Evolutionary conservation across 2,329 filamentous ascomycete genomes (phyloP).

Genomic region (Diplodia scrobiculata): DNA sequence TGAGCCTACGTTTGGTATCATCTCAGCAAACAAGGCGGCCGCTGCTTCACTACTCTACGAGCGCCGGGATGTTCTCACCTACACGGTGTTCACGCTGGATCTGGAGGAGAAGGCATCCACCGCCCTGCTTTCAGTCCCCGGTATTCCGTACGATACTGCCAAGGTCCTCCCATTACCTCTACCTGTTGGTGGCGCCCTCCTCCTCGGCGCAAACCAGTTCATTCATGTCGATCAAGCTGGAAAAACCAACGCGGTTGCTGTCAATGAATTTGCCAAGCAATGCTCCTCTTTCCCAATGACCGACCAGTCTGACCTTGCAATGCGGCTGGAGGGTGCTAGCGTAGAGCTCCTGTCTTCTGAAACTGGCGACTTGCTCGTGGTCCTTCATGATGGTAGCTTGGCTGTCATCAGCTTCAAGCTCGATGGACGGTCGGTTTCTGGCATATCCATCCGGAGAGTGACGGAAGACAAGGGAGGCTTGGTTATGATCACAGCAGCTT

Average conservation of each 20-base stretch:
- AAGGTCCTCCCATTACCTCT: conserved; percentile 78
- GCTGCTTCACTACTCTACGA: conserved; percentile 73
- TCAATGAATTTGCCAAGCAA: conserved; percentile 85
- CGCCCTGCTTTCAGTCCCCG: conserved; percentile 81
- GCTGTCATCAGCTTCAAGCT: conserved; percentile 78
- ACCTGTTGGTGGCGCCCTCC: conserved; percentile 83
- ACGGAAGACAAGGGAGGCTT: conserved; percentile 63
- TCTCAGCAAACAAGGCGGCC: conserved; percentile 73
- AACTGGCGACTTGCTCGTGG: conserved; percentile 79
- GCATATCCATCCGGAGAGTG: conserved; percentile 71
- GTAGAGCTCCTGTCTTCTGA: conserved; percentile 76
- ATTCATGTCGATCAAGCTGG: conserved; percentile 96
- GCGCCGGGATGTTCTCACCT: conserved; percentile 81
- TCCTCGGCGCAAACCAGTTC: conserved; percentile 85
- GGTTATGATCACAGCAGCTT: conserved; percentile 63
- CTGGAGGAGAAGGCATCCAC: conserved; percentile 92
- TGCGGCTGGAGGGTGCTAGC: conserved; percentile 79
- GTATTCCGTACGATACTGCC: conserved; percentile 84
- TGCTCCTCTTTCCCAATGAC: conserved; percentile 80
- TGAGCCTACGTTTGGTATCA: conserved; percentile 93
- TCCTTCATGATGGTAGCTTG: conserved; percentile 73
- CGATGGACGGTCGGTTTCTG: conserved; percentile 88
- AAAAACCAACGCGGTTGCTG: conserved; percentile 86
- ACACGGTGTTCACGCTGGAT: conserved; percentile 94
- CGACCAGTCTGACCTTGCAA: conserved; percentile 78